Conservation (phyloP, 1,284 basidiomycete species). For the Amylostereum areolatum region DNA sequence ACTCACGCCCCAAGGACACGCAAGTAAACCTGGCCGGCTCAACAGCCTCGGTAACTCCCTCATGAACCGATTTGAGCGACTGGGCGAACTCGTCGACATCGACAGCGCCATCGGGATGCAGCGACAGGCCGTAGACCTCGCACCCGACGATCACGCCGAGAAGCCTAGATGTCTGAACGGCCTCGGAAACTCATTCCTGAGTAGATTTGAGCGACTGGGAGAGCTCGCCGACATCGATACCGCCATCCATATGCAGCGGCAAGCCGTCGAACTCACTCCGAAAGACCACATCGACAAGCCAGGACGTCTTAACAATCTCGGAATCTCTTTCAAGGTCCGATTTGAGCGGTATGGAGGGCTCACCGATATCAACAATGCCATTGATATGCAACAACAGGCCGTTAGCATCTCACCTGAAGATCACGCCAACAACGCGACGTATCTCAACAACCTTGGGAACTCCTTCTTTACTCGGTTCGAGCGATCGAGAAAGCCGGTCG, state of each 20-base stretch:
- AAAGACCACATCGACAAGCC: too few species aligned
- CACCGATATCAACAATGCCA: too few species aligned
- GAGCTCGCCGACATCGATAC: background rate
- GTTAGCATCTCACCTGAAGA: too few species aligned
- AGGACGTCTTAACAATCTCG: too few species aligned
- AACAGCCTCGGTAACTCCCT: constrained; percentile 11
- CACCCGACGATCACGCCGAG: background rate
- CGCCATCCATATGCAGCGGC: background rate
- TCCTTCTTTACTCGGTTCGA: too few species aligned
- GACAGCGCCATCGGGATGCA: constrained; percentile 14
- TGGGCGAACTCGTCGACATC: constrained; percentile 15
- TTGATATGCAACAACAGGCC: too few species aligned
- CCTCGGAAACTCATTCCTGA: background rate
- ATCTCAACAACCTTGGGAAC: background rate
- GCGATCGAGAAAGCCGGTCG: too few species aligned
- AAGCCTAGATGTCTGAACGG: background rate
- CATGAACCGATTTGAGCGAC: constrained; percentile 18
- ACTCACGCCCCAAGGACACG: background rate
- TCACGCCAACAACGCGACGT: background rate
- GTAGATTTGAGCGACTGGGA: background rate
- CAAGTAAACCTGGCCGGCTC: background rate
- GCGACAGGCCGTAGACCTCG: background rate
- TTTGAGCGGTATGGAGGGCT: too few species aligned
- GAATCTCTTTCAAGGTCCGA: too few species aligned
- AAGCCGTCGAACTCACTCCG: too few species aligned